phyloP scores from a whole-genome alignment of 768 basidiomycete genomes.

The Naganishia onofrii region DNA sequence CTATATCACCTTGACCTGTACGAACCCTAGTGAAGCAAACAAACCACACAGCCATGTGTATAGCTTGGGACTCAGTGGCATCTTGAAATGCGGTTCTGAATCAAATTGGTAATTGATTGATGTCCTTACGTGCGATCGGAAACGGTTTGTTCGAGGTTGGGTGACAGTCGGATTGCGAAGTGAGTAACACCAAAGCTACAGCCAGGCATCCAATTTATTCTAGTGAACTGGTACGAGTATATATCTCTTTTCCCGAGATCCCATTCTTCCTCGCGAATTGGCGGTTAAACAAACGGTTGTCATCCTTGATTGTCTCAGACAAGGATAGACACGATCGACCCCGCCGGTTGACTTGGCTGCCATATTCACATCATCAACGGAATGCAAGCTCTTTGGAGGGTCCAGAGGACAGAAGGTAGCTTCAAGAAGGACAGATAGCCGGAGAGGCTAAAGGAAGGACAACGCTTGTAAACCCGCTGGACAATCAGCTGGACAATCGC shows the following conservation, averaged over 20 bases:
- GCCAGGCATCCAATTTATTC: neutral
- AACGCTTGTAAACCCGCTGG: no score
- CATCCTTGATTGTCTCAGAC: neutral
- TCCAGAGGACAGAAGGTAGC: no score
- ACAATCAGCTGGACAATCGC: no score
- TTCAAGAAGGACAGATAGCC: slow-evolving; percentile 18
- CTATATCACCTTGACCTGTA: neutral
- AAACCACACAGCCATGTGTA: slow-evolving; percentile 1
- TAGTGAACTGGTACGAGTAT: neutral
- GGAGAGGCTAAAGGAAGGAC: slow-evolving; percentile 13
- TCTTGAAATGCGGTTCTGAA: neutral
- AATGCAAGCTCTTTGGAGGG: neutral
- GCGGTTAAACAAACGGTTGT: neutral
- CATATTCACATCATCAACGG: neutral
- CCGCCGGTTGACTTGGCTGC: no score
- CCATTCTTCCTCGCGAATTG: neutral
- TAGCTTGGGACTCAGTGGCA: neutral
- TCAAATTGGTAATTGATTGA: neutral
- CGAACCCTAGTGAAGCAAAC: neutral
- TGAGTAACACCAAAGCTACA: neutral
- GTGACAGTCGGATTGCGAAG: neutral
- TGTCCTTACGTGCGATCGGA: neutral
- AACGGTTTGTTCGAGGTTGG: neutral
- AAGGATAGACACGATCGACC: neutral
- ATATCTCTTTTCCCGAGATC: neutral